Percentiles rank a stretch among this genome's conserved stretches.
Evolutionary conservation across 2,329 filamentous ascomycete genomes (phyloP).

Genomic region (Talaromyces albobiverticillius): DNA sequence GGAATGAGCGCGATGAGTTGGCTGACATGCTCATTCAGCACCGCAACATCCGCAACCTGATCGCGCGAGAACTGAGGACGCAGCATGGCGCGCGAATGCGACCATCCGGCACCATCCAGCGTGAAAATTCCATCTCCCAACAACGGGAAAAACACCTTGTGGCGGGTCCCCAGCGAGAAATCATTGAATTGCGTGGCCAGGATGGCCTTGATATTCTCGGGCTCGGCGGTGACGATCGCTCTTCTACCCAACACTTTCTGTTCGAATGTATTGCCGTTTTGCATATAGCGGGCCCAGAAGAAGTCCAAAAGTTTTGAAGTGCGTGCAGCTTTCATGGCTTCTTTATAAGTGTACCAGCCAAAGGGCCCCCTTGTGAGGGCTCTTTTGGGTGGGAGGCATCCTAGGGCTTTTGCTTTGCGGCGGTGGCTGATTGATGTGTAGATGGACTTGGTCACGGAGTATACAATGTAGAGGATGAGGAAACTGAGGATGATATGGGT

Average conservation of each 20-base stretch:
- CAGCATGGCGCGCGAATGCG: conserved; percentile 10
- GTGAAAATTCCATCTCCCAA: conserved; percentile 49
- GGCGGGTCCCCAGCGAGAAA: conserved; percentile 29
- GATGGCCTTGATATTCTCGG: conserved; percentile 15
- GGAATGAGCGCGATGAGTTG: conserved; percentile 66
- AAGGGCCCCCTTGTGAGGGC: neutral
- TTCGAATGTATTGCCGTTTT: conserved; percentile 9
- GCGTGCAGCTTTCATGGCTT: neutral
- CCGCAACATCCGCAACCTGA: conserved; percentile 55
- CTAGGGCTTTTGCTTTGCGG: conserved; percentile 7
- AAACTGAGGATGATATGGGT: conserved; percentile 4
- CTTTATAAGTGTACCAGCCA: neutral
- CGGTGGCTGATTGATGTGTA: neutral
- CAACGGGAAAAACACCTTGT: conserved; percentile 5
- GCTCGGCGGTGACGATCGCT: conserved; percentile 14
- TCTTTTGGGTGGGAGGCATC: conserved; percentile 6
- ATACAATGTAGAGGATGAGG: neutral
- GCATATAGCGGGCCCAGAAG: neutral
- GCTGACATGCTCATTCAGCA: conserved; percentile 59
- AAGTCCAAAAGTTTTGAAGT: neutral
- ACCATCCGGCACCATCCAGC: conserved; percentile 75
- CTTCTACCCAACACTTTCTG: neutral
- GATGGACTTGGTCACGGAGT: neutral
- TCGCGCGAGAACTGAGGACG: conserved; percentile 20
- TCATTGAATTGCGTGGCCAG: conserved; percentile 14